Evolutionary conservation across 176 grass and related monocot genomes (phyloP), one percentile per base, ranked within the genome.

Genomic region (Metroxylon sagu): DNA sequence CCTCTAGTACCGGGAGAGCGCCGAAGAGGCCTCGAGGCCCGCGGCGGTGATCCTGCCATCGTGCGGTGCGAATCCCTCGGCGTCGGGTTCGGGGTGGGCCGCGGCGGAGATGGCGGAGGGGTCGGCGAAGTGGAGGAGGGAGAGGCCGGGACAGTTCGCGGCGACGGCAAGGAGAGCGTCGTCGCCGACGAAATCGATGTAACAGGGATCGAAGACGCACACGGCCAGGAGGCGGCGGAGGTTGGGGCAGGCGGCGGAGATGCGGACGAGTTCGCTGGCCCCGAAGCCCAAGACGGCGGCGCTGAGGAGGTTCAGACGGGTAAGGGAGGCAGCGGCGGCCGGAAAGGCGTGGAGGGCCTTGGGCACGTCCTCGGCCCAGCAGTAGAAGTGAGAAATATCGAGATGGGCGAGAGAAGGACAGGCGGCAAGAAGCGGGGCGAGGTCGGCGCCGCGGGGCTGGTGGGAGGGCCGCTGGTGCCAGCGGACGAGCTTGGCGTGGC

Each of bases 311-410:
- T 98, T 74, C 63, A 98, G 79, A 50, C 73, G 74, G 52, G 79
- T 64, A 61, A 98, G 85, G 14, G 64, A 61, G 0, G 57, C 68
- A 1, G 87, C 81, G 12, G 82, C 79, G 16, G 48, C 2, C 0
- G 82, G 82, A 54, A 85, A 27, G 19, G 74, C 75, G 1, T 58
- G 56, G 48, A 98, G 76, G 3, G 94, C 88, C 17, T 61, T 71
- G 18, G 63, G 25, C 12, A 98, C 63, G 77, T 98, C 94, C 60
- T 98, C 94, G 43, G 79, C 83, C 94, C 94, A 98, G 88, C 94
- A 98, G 73, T 98, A 98, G 80, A 98, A 98, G 26, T 93, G 84
- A 0, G 82, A 88, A 35, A 98, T 77, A 74, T 98, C 88, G 60
- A 98, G 77, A 49, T 68, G 30, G 5, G 49, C 14, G 30, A 99